Evolutionary conservation across 1,284 basidiomycete species (phyloP), one percentile per base, ranked within the genome.

Genomic region (Wolfiporia cocos): DNA sequence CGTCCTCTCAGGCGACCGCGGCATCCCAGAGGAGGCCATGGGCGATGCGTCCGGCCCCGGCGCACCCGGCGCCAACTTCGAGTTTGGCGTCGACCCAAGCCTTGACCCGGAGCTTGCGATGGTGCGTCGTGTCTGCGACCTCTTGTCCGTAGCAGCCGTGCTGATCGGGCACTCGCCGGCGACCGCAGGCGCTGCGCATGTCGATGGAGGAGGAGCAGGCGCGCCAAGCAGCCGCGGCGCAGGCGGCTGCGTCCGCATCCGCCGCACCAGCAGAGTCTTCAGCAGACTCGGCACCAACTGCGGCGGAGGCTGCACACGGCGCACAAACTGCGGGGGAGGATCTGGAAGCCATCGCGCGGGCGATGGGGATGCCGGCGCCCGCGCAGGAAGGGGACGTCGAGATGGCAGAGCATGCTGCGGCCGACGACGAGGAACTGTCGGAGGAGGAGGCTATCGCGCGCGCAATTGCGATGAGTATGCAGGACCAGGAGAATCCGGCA

Each of bases 141-240:
- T 14, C 26, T 28, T 28, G 26, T 28, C 26, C 26, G 26, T 14
- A 7, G 7, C 14, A 28, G 9, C 14, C 7, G 14, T 14, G 26
- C 14, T 22, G 33, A 42, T 40, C 5, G 17, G 30, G 43, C 21
- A 36, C 32, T 12, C 34, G n/a, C 18, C 38, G 3, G 29, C 23
- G 6, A n/a, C n/a, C n/a, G n/a, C 55, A 96, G 92, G 95, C 93
- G 10, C 74, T 99, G 33, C 88, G 95, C 30, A 92, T 99, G 85
- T 98, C 94, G 0, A 82, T 99, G 74, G 91, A 97, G 66, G 95
- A 99, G 66, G 95, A 94, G 48, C 84, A 89, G 60, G 92, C 92
- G 24, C 81, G 93, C 18, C 88, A 90, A 67, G 84, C 79, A n/a
- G 86, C 79, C 5, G 72, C 57, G 5, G 58, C 53, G 28, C 48